Evolutionary conservation across 2,329 filamentous ascomycete species (phyloP).

Genomic region (Diaporthe eres): DNA sequence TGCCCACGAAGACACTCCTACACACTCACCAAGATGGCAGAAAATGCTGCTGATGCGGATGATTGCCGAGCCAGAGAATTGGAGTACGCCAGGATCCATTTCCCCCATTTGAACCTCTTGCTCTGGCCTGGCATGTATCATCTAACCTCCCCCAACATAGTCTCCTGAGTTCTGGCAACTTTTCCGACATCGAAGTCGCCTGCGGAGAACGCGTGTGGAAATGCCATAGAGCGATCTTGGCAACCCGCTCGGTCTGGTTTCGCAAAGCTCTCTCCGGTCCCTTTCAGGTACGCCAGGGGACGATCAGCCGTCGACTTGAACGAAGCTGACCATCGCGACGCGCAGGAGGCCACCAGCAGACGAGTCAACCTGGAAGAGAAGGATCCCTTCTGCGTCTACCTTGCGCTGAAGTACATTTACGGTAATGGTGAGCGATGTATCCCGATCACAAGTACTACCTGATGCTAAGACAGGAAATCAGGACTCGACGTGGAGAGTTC

Average conservation of each 20-base stretch:
- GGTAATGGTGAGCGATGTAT: neutral
- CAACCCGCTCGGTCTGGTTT: slow-evolving; percentile 11
- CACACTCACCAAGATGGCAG: neutral
- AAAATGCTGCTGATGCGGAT: neutral
- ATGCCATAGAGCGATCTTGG: slow-evolving; percentile 26
- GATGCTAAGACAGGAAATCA: neutral
- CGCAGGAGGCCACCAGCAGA: neutral
- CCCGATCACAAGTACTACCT: neutral
- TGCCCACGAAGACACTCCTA: too few relatives aligned
- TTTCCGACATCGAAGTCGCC: slow-evolving; percentile 4
- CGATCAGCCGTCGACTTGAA: neutral
- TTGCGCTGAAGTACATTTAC: slow-evolving; percentile 19
- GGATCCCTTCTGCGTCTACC: neutral
- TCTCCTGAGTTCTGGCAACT: neutral
- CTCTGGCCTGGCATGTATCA: neutral
- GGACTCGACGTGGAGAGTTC: neutral
- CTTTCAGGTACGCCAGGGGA: neutral
- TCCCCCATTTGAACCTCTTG: rapidly evolving
- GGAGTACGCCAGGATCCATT: neutral
- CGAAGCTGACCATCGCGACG: rapidly evolving
- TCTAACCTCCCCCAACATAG: neutral
- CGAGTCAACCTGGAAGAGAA: neutral
- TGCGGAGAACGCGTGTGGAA: neutral
- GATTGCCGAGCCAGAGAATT: neutral
- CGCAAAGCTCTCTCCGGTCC: neutral